Evolutionary conservation across 257 asterid genomes (phyloP), one percentile per base, ranked within the genome.

Genomic region (Cynanchum wilfordii): DNA sequence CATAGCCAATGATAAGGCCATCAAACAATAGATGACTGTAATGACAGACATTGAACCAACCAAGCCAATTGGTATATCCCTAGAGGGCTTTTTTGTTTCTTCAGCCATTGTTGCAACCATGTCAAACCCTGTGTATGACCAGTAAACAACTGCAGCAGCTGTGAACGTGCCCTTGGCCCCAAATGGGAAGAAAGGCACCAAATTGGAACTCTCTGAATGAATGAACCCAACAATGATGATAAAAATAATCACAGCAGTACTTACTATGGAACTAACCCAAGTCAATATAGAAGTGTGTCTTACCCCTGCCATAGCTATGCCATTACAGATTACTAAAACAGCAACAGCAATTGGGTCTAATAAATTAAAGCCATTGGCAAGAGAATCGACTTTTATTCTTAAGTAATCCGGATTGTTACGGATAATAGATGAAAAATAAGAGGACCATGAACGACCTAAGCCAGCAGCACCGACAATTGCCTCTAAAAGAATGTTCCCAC

Each of bases 81-180:
- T 86, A 2, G 97, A 78, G 3, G 98, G 98, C 36, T 82, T 91
- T 69, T 85, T 88, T 11, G 95, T 94, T 82, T 93, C 98, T 71
- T 93, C 98, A 10, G 98, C 98, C 98, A 93, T 89, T 10, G 90
- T 91, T 7, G 98, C 97, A 54, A 93, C 97, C 93, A 89, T 88
- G 59, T 93, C 98, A 24, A 93, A 93, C 25, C 99, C 99, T 0
- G 98, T 89, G 55, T 94, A 94, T 2, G 99, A 94, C 99, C 99
- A 94, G 75, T 77, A 94, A 66, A 94, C 98, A 1, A 92, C 88
- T 1, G 99, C 98, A 9, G 98, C 89, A 16, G 99, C 98, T 2
- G 87, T 82, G 80, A 94, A 87, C 22, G 86, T 86, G 10, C 99
- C 97, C 22, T 82, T 82, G 0, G 89, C 84, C 4, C 99, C 99